Evolutionary conservation across 176 grass and related monocot species (phyloP), one percentile per base, ranked within the genome.

Genomic region (Raddia distichophylla): DNA sequence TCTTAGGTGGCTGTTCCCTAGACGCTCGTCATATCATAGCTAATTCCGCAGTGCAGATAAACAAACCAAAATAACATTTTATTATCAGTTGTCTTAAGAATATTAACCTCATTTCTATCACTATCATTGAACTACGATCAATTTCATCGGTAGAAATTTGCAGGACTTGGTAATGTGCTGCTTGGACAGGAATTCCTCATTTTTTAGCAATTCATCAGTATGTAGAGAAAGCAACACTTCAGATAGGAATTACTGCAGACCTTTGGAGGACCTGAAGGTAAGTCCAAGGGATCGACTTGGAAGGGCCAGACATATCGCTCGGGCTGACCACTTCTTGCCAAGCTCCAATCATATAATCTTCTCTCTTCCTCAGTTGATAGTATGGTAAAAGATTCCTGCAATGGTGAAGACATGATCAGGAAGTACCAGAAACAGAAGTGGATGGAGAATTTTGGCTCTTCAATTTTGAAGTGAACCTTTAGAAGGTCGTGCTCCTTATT

Each of bases 311-410:
- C 90, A 75, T 98, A 98, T 90, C 90, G 74, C 67, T 98, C 92
- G 7, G 88, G 95, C 42, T 91, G 80, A 44, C 88, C 86, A 76
- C 82, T 95, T 86, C 90, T 93, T 77, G 88, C 76, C 86, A 98
- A 93, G 74, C 95, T 98, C 95, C 92, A 98, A 65, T 98, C 90
- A 6, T 98, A 98, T 50, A 98, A 84, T 84, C 95, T 89, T 84
- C 92, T 91, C 80, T 98, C 92, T 78, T 95, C 88, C 45, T 93
- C 89, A 9, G 76, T 92, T 46, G 92, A 94, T 46, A 98, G 86
- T 79, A 95, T 84, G 22, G 63, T 82, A 85, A 94, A 93, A 62
- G 95, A 91, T 88, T 98, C 95, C 95, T 98, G 64, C 59, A 58
- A 60, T 76, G 6, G 20, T 71, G 73, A 55, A 64, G 13, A 49